Evolutionary conservation across 2,329 filamentous ascomycete species (phyloP), one percentile per base, ranked within the genome.

Genomic region (Colletotrichum sp.): DNA sequence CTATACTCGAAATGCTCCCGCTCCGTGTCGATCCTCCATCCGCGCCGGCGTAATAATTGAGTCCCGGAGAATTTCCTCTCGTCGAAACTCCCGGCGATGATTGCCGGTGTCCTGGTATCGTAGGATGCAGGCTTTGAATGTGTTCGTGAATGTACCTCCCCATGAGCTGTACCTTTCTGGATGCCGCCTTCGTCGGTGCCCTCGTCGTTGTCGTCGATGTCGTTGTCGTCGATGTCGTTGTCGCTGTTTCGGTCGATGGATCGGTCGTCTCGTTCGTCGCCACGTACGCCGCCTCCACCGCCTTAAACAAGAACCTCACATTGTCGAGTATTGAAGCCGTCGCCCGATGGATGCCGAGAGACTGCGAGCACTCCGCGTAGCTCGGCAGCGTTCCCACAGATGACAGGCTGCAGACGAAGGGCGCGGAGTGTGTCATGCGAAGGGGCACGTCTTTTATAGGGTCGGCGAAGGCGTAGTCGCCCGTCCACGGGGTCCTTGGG

Each of bases 311-410:
- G 26, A 86, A 86, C 6, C 89, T 85, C 81, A 90, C 86, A 65
- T 89, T 86, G 70, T 91, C 89, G 4, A 91, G 85, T 67, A 91
- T 88, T 16, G 85, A 83, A 6, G 88, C 88, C 2, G 87, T 88
- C 67, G 83, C 82, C 2, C 83, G 82, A 67, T 89, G 87, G n/a
- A 91, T 81, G n/a, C 83, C 81, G 3, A 89, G 80, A 0, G 84
- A 82, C 13, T 84, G 83, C 30, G 83, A 83, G 24, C 84, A 88
- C 36, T 83, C 84, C 7, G 82, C 79, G 78, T 90, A 90, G 0
- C 84, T 81, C 3, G 84, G 84, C 75, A 86, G 84, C 6, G 84
- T 81, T 2, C 84, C 83, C 4, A 89, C 81, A 16, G 34, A 57
- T 18, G 61, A 34, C 4, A 91, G 81, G 30, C 66, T n/a, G 36